Percentiles rank a stretch among this genome's conserved stretches.
Conservation (phyloP, 305 asterid genomes). For the Fraxinus baroniana region DNA sequence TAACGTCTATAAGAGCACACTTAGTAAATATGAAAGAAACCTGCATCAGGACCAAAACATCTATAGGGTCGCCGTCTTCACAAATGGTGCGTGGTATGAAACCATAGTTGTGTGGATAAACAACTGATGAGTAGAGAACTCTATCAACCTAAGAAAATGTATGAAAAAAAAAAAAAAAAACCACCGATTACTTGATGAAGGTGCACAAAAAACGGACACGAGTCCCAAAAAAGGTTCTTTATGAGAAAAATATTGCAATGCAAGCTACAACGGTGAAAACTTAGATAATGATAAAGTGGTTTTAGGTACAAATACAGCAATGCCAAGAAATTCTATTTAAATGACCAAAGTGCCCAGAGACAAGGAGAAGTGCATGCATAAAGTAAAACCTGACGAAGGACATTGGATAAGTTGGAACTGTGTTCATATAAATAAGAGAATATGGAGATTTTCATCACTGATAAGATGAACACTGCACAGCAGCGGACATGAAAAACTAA, state of each 20-base stretch:
- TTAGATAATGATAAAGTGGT: background rate
- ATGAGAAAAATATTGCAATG: background rate
- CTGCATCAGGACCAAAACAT: slow-evolving; percentile 90
- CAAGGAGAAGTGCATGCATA: background rate
- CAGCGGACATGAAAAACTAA: background rate
- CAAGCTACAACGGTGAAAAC: background rate
- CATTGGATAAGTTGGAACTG: background rate
- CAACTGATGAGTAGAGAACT: slow-evolving; percentile 88
- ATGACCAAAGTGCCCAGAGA: background rate
- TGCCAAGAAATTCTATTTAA: background rate
- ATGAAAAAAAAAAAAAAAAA: background rate
- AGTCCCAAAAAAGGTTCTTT: background rate
- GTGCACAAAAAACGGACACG: background rate
- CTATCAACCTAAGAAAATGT: slow-evolving; percentile 66
- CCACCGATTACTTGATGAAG: background rate
- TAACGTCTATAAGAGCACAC: background rate
- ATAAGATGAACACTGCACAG: background rate
- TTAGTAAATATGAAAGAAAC: slow-evolving; percentile 30
- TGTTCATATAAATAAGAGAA: background rate
- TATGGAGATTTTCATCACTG: background rate
- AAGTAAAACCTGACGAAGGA: background rate
- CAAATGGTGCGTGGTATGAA: slow-evolving; percentile 84
- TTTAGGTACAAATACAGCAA: background rate
- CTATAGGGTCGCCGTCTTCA: slow-evolving; percentile 90
- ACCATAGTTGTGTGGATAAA: slow-evolving; percentile 89